Conservation (phyloP, 2,329 filamentous ascomycete genomes). For the Trichoderma koningii region DNA sequence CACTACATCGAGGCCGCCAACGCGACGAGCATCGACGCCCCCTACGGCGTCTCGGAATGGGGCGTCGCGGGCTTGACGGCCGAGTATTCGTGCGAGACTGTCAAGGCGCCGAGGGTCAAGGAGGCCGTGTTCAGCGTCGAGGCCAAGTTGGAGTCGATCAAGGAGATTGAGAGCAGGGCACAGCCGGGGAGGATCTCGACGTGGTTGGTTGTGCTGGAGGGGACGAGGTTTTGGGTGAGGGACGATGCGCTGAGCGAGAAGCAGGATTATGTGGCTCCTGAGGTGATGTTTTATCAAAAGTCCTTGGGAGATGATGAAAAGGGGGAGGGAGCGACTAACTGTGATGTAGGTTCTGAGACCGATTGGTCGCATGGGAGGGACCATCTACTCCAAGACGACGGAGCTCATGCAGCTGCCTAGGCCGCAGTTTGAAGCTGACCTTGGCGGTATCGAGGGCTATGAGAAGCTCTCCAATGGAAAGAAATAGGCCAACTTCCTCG, state of each 20-base stretch:
- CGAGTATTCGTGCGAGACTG: slow-evolving; percentile 61
- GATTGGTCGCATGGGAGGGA: slow-evolving; percentile 78
- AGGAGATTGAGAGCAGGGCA: slow-evolving; percentile 74
- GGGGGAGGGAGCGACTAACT: background rate
- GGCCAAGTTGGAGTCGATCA: slow-evolving; percentile 71
- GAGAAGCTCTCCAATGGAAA: slow-evolving; percentile 56
- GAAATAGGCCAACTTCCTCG: slow-evolving; percentile 24
- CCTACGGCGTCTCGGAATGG: slow-evolving; percentile 79
- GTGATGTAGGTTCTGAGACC: slow-evolving; percentile 66
- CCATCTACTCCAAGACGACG: slow-evolving; percentile 73
- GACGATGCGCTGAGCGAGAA: slow-evolving; percentile 86
- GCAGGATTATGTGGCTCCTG: slow-evolving; percentile 71
- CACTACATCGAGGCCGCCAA: slow-evolving; percentile 87
- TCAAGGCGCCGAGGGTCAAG: slow-evolving; percentile 71
- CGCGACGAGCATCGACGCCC: slow-evolving; percentile 74
- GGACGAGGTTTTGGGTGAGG: slow-evolving; percentile 82
- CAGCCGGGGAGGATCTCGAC: slow-evolving; percentile 74
- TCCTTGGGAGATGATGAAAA: background rate
- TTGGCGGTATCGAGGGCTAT: slow-evolving; percentile 55
- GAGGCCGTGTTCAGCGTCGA: slow-evolving; percentile 86
- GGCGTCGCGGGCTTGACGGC: slow-evolving; percentile 73
- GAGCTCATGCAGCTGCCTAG: slow-evolving; percentile 72
- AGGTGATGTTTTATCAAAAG: slow-evolving; percentile 46
- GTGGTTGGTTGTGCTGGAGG: slow-evolving; percentile 77
- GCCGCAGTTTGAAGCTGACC: slow-evolving; percentile 57